These are phyloP conservation scores for Chlamydomonas asymmetrica DNA, from an alignment of 139 green algal species.

Conservation along the genomic window DNA sequence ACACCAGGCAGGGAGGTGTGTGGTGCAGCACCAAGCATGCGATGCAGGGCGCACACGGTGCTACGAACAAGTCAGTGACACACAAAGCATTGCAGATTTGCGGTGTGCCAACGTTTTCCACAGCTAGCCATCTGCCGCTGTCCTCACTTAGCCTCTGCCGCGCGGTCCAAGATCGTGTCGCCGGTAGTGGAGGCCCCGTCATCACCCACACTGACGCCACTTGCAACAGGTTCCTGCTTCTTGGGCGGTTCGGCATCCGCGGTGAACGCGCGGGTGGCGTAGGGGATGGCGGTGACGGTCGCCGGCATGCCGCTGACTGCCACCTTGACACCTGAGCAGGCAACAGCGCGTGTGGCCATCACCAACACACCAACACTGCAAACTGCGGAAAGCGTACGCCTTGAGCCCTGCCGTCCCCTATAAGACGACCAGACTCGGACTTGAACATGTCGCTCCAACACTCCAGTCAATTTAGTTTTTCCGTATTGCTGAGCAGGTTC, in stretches of 20 bases:
- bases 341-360: no score
- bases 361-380: background rate
- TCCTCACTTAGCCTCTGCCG: slow-evolving; percentile 21
- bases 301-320: slow-evolving; percentile 28
- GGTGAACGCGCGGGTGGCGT: slow-evolving; percentile 26
- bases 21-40: background rate
- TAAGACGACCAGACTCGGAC: background rate
- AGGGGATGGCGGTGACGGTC: slow-evolving; percentile 33
- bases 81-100: background rate
- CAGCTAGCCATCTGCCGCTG: background rate
- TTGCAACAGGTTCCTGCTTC: no score
- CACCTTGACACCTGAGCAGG: slow-evolving; percentile 28
- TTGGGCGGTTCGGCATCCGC: slow-evolving; percentile 1
- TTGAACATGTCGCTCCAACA: no score
- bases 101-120: background rate
- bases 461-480: no score
- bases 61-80: no score
- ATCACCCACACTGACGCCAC: no score
- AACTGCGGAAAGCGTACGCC: background rate
- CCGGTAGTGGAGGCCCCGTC: background rate
- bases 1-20: background rate
- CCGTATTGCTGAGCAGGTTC: no score
- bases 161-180: background rate
- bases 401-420: background rate
- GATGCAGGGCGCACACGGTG: background rate